Evolutionary conservation across 306 rosid species (phyloP).

Genomic region (Dalbergia cultrata): DNA sequence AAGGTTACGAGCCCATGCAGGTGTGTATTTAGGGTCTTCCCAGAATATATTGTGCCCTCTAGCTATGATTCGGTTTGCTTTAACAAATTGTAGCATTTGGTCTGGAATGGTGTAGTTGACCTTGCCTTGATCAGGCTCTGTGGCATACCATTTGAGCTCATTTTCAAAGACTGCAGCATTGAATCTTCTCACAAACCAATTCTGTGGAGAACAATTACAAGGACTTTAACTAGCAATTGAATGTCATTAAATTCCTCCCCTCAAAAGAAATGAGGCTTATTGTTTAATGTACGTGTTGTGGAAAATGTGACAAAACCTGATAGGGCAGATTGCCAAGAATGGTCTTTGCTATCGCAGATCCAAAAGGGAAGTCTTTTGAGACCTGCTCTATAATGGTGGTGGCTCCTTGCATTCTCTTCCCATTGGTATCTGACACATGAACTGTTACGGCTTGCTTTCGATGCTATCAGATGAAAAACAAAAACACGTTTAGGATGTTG

Average conservation of each 20-base stretch:
- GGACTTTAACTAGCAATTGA: not conserved
- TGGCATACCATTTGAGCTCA: constrained; percentile 94
- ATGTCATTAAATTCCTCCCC: not conserved
- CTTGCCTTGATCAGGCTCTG: constrained; percentile 82
- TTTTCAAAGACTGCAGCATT: constrained; percentile 91
- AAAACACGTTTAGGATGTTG: not conserved
- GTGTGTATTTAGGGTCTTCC: constrained; percentile 88
- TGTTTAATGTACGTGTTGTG: not conserved
- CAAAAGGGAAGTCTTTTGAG: constrained; percentile 85
- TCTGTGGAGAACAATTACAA: constrained; percentile 47
- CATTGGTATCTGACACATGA: constrained; percentile 73
- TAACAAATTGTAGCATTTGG: constrained; percentile 73
- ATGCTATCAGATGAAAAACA: constrained; percentile 50
- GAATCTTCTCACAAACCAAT: constrained; percentile 87
- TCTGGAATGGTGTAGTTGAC: constrained; percentile 73
- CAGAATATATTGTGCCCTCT: constrained; percentile 97
- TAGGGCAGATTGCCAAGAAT: constrained; percentile 82
- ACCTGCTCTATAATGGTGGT: constrained; percentile 58
- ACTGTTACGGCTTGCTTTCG: constrained; percentile 81
- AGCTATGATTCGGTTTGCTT: constrained; percentile 71
- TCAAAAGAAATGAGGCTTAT: not conserved
- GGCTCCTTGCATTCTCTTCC: constrained; percentile 72
- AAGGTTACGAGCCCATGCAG: constrained; percentile 81
- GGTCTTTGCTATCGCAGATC: constrained; percentile 89
- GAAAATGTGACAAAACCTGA: constrained; percentile 60